Evolutionary conservation across 2,329 filamentous ascomycete species (phyloP).

Genomic region (Boeremia exigua): DNA sequence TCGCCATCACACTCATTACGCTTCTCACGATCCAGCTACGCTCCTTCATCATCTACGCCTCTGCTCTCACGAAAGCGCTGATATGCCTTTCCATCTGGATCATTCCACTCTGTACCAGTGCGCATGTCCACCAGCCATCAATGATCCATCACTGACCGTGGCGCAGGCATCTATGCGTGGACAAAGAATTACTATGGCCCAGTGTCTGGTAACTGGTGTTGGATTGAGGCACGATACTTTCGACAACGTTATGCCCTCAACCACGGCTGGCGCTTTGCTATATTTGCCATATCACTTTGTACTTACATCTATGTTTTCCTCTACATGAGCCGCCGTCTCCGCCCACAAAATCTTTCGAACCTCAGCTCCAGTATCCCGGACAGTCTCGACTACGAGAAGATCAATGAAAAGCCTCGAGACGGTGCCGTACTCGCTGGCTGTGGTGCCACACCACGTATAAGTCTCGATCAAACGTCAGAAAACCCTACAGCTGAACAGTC

Average conservation of each 20-base stretch:
- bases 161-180: slow-evolving; percentile 11
- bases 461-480: neutral
- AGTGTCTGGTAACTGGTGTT: slow-evolving; percentile 58
- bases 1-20: slow-evolving; percentile 54
- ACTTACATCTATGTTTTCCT: slow-evolving; percentile 55
- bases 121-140: neutral
- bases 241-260: slow-evolving; percentile 54
- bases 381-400: neutral
- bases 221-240: slow-evolving; percentile 49
- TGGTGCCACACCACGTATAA: slow-evolving; percentile 7
- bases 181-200: slow-evolving; percentile 31
- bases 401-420: neutral
- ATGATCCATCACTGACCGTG: neutral
- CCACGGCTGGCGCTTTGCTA: slow-evolving; percentile 55
- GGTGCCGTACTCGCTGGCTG: slow-evolving; percentile 13
- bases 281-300: slow-evolving; percentile 50
- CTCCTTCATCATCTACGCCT: slow-evolving; percentile 41
- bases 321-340: slow-evolving; percentile 33
- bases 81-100: slow-evolving; percentile 52
- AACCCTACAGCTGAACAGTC: neutral
- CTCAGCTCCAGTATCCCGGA: slow-evolving; percentile 9
- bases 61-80: slow-evolving; percentile 35
- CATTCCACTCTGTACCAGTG: slow-evolving; percentile 49
- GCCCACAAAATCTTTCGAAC: slow-evolving; percentile 12
- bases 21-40: slow-evolving; percentile 50